Evolutionary conservation across 108 stramenopile species (phyloP).

Genomic region (Nitzschia sp.): DNA sequence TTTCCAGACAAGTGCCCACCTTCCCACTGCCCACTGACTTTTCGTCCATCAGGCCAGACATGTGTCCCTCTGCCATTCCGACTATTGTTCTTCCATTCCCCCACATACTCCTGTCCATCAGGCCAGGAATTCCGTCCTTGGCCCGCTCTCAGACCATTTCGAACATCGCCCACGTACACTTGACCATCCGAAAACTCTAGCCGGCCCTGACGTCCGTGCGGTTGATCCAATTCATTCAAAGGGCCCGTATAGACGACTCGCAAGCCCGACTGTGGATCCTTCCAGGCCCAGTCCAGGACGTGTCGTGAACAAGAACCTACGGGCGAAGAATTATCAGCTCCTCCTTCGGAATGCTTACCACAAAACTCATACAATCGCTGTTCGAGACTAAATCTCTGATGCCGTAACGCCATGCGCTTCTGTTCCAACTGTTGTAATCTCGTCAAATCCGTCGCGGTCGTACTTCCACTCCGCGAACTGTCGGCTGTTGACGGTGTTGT

Average conservation of each 20-base stretch:
- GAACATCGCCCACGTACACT: constrained; percentile 29
- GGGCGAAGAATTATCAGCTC: no score
- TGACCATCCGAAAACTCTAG: constrained; percentile 39
- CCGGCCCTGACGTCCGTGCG: constrained; percentile 23
- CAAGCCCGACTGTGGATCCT: constrained; percentile 7
- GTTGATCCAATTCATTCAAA: constrained; percentile 17
- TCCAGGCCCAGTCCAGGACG: constrained; percentile 3
- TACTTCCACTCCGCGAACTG: not conserved
- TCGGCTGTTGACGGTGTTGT: not conserved
- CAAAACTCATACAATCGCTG: constrained; percentile 42
- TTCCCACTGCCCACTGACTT: constrained; percentile 47
- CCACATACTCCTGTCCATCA: constrained; percentile 41
- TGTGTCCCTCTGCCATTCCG: constrained; percentile 52
- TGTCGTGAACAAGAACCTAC: not conserved
- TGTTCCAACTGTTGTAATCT: constrained; percentile 29
- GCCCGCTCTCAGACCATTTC: constrained; percentile 24
- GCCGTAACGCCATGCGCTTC: constrained; percentile 33
- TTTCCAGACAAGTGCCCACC: constrained; percentile 44
- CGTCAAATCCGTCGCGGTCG: not conserved
- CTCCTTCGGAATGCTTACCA: constrained; percentile 13
- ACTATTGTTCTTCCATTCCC: constrained; percentile 43
- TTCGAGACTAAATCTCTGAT: constrained; percentile 40
- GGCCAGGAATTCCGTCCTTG: constrained; percentile 34
- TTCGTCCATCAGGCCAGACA: constrained; percentile 41
- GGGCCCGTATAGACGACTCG: constrained; percentile 30